Percentiles rank a stretch among this genome's conserved stretches.
These are phyloP conservation scores for Candida taoyuanica DNA, from an alignment of 805 yeast species.

Conservation along the genomic window DNA sequence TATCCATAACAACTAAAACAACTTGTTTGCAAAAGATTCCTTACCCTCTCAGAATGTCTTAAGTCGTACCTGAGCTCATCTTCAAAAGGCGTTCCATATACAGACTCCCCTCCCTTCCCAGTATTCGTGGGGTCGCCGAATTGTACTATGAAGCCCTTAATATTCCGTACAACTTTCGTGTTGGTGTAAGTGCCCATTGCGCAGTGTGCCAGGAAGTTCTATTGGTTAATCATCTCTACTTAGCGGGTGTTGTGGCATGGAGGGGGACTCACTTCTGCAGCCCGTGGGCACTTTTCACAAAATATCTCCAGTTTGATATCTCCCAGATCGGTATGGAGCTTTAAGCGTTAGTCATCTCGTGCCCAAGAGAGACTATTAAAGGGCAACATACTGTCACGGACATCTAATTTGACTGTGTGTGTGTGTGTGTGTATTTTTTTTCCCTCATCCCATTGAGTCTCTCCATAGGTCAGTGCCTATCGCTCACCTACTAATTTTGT, in stretches of 20 bases:
- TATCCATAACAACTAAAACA: slow-evolving; percentile 1
- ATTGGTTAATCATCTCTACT: too few relatives aligned
- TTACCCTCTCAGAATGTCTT: slow-evolving; percentile 65
- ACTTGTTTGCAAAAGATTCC: slow-evolving; percentile 37
- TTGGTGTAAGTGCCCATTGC: slow-evolving; percentile 40
- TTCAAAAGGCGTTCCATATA: slow-evolving; percentile 70
- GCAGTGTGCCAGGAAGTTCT: slow-evolving; percentile 42
- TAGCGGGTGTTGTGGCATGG: too few relatives aligned
- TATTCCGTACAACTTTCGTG: slow-evolving; percentile 67
- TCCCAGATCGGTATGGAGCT: slow-evolving; percentile 37
- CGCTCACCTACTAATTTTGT: too few relatives aligned
- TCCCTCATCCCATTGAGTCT: too few relatives aligned
- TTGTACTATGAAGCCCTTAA: slow-evolving; percentile 70
- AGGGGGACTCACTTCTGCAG: slow-evolving; percentile 35
- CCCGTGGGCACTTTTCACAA: slow-evolving; percentile 35
- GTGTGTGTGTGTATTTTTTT: too few relatives aligned
- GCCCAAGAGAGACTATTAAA: neutral
- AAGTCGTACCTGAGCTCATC: slow-evolving; percentile 72
- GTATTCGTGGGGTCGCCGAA: slow-evolving; percentile 81
- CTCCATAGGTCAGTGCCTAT: too few relatives aligned
- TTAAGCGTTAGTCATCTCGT: neutral
- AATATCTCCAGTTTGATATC: slow-evolving; percentile 36
- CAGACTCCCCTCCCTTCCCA: slow-evolving; percentile 79
- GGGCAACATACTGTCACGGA: slow-evolving; percentile 19
- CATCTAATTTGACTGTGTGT: too few relatives aligned